Percentiles rank a stretch among this genome's conserved stretches.
phyloP scores from a whole-genome alignment of 2,329 filamentous ascomycete species.

The Paecilomyces niveus region DNA sequence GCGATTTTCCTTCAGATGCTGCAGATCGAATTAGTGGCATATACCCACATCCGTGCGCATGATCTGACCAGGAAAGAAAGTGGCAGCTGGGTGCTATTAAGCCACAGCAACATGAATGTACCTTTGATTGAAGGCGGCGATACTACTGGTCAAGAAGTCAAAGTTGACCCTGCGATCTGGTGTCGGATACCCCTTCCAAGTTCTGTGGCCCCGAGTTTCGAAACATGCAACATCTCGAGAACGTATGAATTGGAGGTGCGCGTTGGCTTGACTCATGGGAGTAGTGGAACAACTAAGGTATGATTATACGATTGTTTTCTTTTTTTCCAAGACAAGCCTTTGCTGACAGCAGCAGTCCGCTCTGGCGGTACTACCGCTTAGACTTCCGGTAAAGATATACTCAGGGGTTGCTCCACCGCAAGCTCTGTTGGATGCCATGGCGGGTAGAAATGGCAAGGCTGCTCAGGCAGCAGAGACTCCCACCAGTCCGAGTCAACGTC shows the following conservation, averaged over 20 bases:
- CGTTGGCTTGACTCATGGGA: constrained; percentile 69
- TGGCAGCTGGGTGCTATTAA: constrained; percentile 68
- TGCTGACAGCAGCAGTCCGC: constrained; percentile 48
- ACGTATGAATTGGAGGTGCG: constrained; percentile 78
- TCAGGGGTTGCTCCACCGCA: constrained; percentile 80
- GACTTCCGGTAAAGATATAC: constrained; percentile 72
- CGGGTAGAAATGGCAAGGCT: constrained; percentile 19
- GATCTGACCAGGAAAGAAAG: constrained; percentile 64
- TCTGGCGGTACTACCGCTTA: constrained; percentile 68
- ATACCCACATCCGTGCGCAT: constrained; percentile 72
- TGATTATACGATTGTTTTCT: constrained; percentile 12
- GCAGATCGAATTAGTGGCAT: constrained; percentile 73
- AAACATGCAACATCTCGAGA: constrained; percentile 78
- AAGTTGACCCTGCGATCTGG: constrained; percentile 69
- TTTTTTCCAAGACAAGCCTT: not conserved
- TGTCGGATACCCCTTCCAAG: constrained; percentile 65
- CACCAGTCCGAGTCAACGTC: constrained; percentile 13
- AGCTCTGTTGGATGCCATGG: constrained; percentile 63
- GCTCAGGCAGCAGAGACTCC: constrained; percentile 16
- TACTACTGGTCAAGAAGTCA: constrained; percentile 58
- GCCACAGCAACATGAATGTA: constrained; percentile 63
- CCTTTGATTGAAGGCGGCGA: constrained; percentile 55
- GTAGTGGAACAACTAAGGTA: constrained; percentile 46
- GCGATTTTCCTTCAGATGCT: constrained; percentile 69
- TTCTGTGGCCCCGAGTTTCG: constrained; percentile 78